Evolutionary conservation across 2,329 filamentous ascomycete genomes (phyloP), one percentile per base, ranked within the genome.

Genomic region (Diaporthe longicolla): DNA sequence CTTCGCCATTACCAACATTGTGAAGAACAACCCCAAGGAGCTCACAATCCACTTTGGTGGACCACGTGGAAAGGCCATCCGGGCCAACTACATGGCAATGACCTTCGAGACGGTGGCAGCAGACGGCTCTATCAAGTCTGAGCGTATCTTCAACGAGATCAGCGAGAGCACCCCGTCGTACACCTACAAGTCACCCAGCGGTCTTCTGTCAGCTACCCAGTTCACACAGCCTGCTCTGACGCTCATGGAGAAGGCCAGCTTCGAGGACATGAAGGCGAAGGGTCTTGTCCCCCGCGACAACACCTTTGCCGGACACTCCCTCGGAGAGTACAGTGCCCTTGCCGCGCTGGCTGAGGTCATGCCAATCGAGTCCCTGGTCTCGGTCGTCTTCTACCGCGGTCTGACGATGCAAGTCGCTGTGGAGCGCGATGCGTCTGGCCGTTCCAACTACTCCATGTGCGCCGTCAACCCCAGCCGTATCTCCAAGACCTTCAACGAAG

Each of bases 61-160:
- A 65, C 95, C 97, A 76, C 94, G 95, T 74, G 97, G 97, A 82
- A 99, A 98, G 87, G 95, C 95, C 69, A 99, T 99, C 79, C 95
- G 97, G 76, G 93, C 98, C 82, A 99, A 99, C 86, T 99, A 99
- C 88, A 98, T 98, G 93, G 93, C 96, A 75, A 99, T 99, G 97
- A 98, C 96, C 63, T 99, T 98, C 84, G 97, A 99, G 87, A 97
- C 96, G n/a, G 95, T 99, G 70, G 93, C 93, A 74, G 87, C 94
- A 2, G 97, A 99, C 83, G 97, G 97, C 35, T 91, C 91, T 48
- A 95, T 98, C 87, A 98, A 98, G 85, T 98, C 97, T 0, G 97
- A 99, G 89, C 97, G 96, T 86, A 99, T 99, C 82, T 99, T 99
- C 90, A 98, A 99, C 88, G 95, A 97, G 80, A 95, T 99, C 79